A percentile compares a stretch with the other conserved stretches of the same genome.
Conservation (phyloP, 2,329 filamentous ascomycete species). For the Nemania abortiva region DNA sequence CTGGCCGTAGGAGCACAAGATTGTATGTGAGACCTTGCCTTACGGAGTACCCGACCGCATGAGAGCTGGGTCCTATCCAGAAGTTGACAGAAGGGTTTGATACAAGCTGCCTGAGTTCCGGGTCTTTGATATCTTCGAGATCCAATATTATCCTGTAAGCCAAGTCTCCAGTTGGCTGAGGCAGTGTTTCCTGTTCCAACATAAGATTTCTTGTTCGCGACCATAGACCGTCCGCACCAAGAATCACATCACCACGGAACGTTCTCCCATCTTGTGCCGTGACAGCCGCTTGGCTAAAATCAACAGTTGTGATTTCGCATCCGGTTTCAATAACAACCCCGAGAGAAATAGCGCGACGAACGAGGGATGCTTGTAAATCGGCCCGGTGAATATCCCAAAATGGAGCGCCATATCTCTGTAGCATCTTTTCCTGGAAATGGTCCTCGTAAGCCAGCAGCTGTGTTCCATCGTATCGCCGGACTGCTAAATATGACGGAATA, state of each 20-base stretch:
- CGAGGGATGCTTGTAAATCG: constrained; percentile 38
- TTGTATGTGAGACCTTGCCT: constrained; percentile 59
- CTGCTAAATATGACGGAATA: constrained; percentile 35
- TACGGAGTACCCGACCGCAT: constrained; percentile 63
- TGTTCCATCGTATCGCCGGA: constrained; percentile 40
- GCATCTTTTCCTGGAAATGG: constrained; percentile 39
- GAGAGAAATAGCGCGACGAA: constrained; percentile 37
- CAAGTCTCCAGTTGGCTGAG: constrained; percentile 65
- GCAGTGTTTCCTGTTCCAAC: constrained; percentile 58
- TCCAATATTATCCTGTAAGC: constrained; percentile 66
- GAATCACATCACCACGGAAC: constrained; percentile 57
- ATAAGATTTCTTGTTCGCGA: constrained; percentile 58
- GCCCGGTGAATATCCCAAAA: constrained; percentile 63
- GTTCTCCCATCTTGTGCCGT: constrained; percentile 52
- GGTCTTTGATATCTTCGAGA: constrained; percentile 60
- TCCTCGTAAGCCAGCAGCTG: constrained; percentile 37
- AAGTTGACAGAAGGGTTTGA: constrained; percentile 63
- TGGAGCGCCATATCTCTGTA: constrained; percentile 46
- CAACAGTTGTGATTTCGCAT: constrained; percentile 46
- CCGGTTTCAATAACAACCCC: constrained; percentile 36
- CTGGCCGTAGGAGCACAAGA: constrained; percentile 60
- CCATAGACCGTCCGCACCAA: constrained; percentile 64
- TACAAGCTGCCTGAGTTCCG: constrained; percentile 59
- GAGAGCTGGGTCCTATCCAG: constrained; percentile 65
- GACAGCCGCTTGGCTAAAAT: constrained; percentile 59